Evolutionary conservation across 2,329 filamentous ascomycete species (phyloP).

Genomic region (Trichoderma pleuroti): DNA sequence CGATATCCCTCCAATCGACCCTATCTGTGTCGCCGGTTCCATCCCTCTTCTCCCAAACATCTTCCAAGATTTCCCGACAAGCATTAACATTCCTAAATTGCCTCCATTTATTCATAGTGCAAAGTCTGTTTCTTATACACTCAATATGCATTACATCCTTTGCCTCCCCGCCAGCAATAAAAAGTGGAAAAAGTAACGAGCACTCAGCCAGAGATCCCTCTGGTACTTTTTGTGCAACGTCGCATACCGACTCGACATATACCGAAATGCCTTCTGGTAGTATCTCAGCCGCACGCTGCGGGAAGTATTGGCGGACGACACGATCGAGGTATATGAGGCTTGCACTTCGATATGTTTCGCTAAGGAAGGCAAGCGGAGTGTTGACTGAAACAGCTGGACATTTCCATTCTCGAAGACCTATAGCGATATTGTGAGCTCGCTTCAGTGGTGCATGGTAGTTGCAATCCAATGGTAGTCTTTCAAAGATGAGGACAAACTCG

Average conservation of each 20-base stretch:
- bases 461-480: neutral
- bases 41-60: neutral
- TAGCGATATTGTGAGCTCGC: neutral
- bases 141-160: neutral
- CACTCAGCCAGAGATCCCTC: neutral
- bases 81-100: neutral
- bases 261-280: neutral
- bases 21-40: neutral
- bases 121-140: neutral
- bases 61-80: neutral
- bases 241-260: neutral
- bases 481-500: neutral
- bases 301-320: neutral
- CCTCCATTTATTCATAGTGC: neutral
- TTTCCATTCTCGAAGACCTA: neutral
- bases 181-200: neutral
- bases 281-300: neutral
- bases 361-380: neutral
- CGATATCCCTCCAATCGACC: neutral
- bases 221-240: neutral
- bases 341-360: conserved; percentile 3
- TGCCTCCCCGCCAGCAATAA: neutral
- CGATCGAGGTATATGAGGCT: neutral
- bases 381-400: neutral
- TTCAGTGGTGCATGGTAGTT: neutral